A percentile compares a stretch with the other conserved stretches of the same genome.
Conservation (phyloP, 2,329 filamentous ascomycete species). For the Phaeophleospora eucalypticola region DNA sequence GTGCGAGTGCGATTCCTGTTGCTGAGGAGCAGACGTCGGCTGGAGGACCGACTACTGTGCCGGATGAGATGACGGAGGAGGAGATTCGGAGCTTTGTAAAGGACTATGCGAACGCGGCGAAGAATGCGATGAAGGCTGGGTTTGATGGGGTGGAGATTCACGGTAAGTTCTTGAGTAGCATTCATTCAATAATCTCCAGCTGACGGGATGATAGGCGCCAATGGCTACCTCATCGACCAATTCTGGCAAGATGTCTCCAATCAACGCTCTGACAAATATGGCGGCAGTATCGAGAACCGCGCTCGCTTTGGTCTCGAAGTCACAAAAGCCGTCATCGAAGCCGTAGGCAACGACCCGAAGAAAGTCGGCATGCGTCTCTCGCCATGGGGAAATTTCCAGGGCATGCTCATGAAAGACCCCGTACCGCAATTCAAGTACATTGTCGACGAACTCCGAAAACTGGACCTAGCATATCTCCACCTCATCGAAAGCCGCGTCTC, state of each 20-base stretch:
- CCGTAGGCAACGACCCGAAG: constrained; percentile 46
- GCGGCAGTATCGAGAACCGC: constrained; percentile 46
- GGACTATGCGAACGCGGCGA: constrained; percentile 39
- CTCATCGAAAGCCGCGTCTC: constrained; percentile 14
- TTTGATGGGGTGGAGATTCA: constrained; percentile 59
- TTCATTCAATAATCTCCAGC: too few species aligned
- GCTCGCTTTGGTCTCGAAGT: constrained; percentile 51
- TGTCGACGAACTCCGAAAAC: constrained; percentile 44
- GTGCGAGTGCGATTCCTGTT: constrained; percentile 32
- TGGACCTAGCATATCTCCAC: constrained; percentile 57
- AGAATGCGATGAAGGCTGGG: constrained; percentile 45
- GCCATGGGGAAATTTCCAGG: constrained; percentile 58
- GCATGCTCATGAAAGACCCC: constrained; percentile 60
- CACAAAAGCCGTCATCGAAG: constrained; percentile 44
- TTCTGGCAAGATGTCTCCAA: constrained; percentile 59
- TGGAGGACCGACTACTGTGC: constrained; percentile 15
- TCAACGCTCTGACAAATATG: constrained; percentile 46
- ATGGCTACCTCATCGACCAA: constrained; percentile 56
- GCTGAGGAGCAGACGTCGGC: constrained; percentile 22
- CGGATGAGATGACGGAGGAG: constrained; percentile 33
- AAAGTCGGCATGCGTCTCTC: constrained; percentile 53
- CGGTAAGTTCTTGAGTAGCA: too few species aligned
- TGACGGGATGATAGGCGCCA: constrained; percentile 26
- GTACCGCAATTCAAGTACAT: constrained; percentile 58
- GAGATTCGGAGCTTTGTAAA: constrained; percentile 26